A percentile compares a stretch with the other conserved stretches of the same genome.
These are phyloP conservation scores for Ganoderma sinense DNA, from an alignment of 1,284 basidiomycete genomes.

Conservation along the genomic window DNA sequence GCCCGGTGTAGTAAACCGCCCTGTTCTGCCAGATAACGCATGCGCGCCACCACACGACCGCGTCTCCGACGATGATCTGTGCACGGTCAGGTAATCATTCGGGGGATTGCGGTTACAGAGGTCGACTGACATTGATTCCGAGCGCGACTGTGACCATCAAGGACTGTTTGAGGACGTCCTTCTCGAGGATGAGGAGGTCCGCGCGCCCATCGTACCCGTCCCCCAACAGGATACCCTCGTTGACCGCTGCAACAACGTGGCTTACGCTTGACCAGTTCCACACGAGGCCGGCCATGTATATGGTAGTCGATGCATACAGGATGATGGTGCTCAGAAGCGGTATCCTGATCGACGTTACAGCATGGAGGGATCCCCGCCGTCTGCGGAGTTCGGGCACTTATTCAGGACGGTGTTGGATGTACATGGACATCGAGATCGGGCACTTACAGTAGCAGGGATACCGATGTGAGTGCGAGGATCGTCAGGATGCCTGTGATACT, in stretches of 20 bases:
- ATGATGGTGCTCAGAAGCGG: background rate
- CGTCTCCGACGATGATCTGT: constrained; percentile 6
- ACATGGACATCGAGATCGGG: too few relatives aligned
- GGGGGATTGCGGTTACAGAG: background rate
- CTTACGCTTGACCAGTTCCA: background rate
- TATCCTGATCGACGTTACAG: background rate
- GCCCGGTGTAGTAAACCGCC: background rate
- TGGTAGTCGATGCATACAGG: background rate
- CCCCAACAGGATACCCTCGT: background rate
- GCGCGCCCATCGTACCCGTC: background rate
- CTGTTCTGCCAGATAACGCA: constrained; percentile 8
- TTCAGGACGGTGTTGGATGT: too few relatives aligned
- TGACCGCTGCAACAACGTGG: background rate
- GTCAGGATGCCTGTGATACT: background rate
- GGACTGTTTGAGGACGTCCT: background rate
- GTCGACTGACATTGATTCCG: background rate
- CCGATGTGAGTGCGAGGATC: background rate
- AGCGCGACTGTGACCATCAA: background rate
- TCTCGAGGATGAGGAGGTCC: background rate
- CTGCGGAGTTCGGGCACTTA: too few relatives aligned
- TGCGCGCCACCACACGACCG: constrained; percentile 14
- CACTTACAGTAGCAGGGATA: background rate
- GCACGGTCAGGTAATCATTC: background rate
- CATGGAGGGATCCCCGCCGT: background rate
- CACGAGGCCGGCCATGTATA: background rate